Evolutionary conservation across 495 filamentous ascomycete species (phyloP).

Genomic region (Xylaria flabelliformis): DNA sequence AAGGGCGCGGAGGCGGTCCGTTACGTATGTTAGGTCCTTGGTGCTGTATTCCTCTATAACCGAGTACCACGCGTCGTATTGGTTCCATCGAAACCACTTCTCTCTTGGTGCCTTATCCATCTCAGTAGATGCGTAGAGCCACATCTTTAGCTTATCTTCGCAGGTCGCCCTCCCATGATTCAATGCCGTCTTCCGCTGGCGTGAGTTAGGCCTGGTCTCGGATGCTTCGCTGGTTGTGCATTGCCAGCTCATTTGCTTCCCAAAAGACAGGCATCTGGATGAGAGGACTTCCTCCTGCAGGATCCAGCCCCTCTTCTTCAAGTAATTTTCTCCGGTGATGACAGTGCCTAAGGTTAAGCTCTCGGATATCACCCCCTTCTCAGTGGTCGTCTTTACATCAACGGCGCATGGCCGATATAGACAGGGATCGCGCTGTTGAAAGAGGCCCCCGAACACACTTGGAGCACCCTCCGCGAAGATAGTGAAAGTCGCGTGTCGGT

Average conservation of each 20-base stretch:
- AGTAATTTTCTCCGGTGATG: neutral
- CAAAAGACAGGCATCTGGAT: constrained; percentile 29
- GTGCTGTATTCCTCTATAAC: constrained; percentile 28
- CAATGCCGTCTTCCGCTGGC: constrained; percentile 1
- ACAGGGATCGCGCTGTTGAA: neutral
- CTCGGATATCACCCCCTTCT: neutral
- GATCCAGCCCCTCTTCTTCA: constrained; percentile 33
- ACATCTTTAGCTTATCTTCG: constrained; percentile 26
- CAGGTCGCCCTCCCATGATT: neutral
- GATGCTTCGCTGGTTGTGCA: constrained; percentile 17
- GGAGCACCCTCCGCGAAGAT: constrained; percentile 7
- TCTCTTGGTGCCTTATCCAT: neutral
- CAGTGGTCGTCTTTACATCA: neutral
- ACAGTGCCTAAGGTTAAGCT: constrained; percentile 1
- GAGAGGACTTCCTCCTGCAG: constrained; percentile 35
- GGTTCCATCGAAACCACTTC: constrained; percentile 15
- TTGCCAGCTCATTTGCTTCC: constrained; percentile 33
- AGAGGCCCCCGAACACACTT: neutral
- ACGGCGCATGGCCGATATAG: neutral
- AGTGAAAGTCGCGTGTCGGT: constrained; percentile 19
- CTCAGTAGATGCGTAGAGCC: constrained; percentile 20
- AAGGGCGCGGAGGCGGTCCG: constrained; percentile 23
- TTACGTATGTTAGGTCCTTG: neutral
- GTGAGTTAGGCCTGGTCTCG: constrained; percentile 27
- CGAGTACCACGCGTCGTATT: constrained; percentile 31